Conservation (phyloP, 306 rosid genomes). For the Sesbania bispinosa region DNA sequence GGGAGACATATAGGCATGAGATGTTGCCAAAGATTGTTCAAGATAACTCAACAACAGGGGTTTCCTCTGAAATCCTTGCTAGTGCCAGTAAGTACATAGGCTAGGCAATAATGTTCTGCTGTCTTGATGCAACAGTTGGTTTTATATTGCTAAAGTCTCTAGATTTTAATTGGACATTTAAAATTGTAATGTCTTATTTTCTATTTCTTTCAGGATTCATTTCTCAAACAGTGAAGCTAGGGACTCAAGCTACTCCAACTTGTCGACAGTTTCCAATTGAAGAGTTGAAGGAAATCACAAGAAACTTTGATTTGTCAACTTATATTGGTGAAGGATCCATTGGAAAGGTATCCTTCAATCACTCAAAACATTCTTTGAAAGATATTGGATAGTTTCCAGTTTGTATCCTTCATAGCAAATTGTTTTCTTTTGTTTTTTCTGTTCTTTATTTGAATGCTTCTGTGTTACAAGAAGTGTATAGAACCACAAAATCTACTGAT, state of each 20-base stretch:
- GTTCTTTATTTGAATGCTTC: not conserved
- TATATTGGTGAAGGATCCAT: constrained; percentile 81
- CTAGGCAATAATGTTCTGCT: not conserved
- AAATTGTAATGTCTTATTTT: not conserved
- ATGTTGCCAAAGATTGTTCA: constrained; percentile 49
- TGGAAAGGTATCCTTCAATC: constrained; percentile 63
- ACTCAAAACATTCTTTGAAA: not conserved
- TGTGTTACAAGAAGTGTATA: not conserved
- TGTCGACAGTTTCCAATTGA: constrained; percentile 56
- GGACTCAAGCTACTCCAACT: constrained; percentile 49
- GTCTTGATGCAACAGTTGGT: not conserved
- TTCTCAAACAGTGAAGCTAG: constrained; percentile 70
- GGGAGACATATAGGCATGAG: constrained; percentile 28
- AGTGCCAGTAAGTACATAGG: constrained; percentile 70
- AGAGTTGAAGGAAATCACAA: constrained; percentile 76
- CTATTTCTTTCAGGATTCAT: constrained; percentile 49
- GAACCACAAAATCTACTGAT: not conserved
- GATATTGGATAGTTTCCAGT: not conserved
- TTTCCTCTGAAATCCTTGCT: constrained; percentile 68
- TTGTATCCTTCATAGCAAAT: constrained; percentile 1
- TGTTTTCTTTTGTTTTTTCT: not conserved
- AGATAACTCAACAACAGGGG: constrained; percentile 50
- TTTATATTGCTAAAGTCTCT: not conserved
- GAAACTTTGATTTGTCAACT: constrained; percentile 51
- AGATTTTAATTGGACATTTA: not conserved